Percentiles rank a stretch among this genome's conserved stretches.
phyloP scores from a whole-genome alignment of 257 asterid genomes.

The Nicotiana tomentosiformis region DNA sequence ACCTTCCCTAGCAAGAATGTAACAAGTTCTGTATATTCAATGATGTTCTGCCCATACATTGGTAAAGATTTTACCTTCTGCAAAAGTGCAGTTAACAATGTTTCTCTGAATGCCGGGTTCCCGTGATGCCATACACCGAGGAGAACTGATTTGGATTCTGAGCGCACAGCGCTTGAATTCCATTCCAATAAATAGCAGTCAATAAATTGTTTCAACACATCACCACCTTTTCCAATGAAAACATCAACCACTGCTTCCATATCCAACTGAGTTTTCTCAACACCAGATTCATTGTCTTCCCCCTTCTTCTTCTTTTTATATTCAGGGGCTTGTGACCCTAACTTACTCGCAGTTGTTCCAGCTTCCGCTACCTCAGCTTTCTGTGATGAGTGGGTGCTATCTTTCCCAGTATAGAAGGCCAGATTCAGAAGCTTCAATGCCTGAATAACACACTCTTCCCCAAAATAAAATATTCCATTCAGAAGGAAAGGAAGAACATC shows the following conservation, averaged over 20 bases:
- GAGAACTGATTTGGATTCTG: constrained; percentile 82
- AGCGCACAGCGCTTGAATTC: constrained; percentile 90
- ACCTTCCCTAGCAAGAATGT: constrained; percentile 77
- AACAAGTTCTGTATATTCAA: constrained; percentile 83
- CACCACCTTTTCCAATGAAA: constrained; percentile 70
- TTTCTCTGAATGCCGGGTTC: constrained; percentile 68
- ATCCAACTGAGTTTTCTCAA: constrained; percentile 83
- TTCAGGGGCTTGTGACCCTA: constrained; percentile 61
- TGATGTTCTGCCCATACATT: constrained; percentile 83
- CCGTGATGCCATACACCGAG: constrained; percentile 96
- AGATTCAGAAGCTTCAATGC: constrained; percentile 78
- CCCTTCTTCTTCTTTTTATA: constrained; percentile 91
- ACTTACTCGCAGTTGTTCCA: constrained; percentile 48
- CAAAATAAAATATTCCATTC: constrained; percentile 79
- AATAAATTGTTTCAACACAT: constrained; percentile 70
- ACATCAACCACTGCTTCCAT: constrained; percentile 82
- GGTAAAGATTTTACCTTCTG: constrained; percentile 83
- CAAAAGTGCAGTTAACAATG: constrained; percentile 58
- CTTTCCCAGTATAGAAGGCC: constrained; percentile 91
- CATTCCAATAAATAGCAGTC: constrained; percentile 90
- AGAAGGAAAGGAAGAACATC: constrained; percentile 75
- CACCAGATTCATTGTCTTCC: constrained; percentile 69
- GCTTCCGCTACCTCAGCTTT: constrained; percentile 75
- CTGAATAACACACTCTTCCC: constrained; percentile 91
- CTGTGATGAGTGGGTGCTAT: constrained; percentile 52